Conservation (phyloP, 2,329 filamentous ascomycete species). For the Diplocarpon rosae region DNA sequence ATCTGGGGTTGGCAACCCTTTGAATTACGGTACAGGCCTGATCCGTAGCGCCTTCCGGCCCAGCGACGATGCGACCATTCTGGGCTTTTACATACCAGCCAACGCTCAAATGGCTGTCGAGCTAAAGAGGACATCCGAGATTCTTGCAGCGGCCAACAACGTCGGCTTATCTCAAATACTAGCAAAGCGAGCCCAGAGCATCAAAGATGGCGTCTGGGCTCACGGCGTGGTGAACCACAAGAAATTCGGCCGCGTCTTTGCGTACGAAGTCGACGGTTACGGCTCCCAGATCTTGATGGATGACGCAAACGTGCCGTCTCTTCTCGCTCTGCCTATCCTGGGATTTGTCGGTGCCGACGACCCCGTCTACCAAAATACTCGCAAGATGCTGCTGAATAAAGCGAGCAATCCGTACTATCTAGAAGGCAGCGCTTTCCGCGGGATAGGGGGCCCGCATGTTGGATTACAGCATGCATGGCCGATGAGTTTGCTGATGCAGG, state of each 20-base stretch:
- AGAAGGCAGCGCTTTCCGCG: conserved; percentile 62
- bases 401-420: conserved; percentile 75
- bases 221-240: conserved; percentile 71
- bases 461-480: conserved; percentile 91
- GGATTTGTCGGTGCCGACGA: conserved; percentile 60
- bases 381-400: conserved; percentile 46
- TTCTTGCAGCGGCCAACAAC: conserved; percentile 51
- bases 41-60: conserved; percentile 88
- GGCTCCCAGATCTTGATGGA: conserved; percentile 79
- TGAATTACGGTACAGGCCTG: conserved; percentile 74
- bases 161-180: conserved; percentile 43
- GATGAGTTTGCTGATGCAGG: conserved; percentile 87
- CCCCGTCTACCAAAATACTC: conserved; percentile 74
- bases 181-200: conserved; percentile 46
- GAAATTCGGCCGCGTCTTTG: conserved; percentile 69
- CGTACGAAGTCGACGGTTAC: conserved; percentile 81
- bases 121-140: conserved; percentile 58
- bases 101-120: conserved; percentile 96
- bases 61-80: conserved; percentile 86
- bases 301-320: conserved; percentile 75
- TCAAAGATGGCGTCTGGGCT: conserved; percentile 70
- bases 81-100: conserved; percentile 89
- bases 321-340: conserved; percentile 67
- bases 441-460: conserved; percentile 80
- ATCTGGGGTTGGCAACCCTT: conserved; percentile 76